Conservation (phyloP, 805 yeast genomes). For the Kuraishia piskuri region DNA sequence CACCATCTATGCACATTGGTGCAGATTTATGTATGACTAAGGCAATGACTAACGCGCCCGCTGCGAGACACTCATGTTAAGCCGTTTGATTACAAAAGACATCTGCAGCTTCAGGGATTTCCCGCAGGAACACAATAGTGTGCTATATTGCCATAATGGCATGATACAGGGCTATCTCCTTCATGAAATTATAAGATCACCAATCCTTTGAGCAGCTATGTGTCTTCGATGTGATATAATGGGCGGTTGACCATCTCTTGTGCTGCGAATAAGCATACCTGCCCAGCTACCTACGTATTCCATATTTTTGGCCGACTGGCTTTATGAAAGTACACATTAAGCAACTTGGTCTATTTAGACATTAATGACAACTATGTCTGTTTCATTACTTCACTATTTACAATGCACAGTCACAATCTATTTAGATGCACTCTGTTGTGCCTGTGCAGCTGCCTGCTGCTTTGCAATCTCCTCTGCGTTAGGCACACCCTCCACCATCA, state of each 20-base stretch:
- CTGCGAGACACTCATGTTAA: not conserved
- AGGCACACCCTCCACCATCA: slow-evolving; percentile 77
- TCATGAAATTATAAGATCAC: no score
- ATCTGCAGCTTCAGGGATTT: not conserved
- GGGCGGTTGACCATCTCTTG: no score
- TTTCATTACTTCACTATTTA: not conserved
- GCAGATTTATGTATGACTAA: not conserved
- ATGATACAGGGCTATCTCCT: no score
- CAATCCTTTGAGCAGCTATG: no score
- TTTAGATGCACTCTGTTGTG: not conserved
- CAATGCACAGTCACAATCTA: not conserved
- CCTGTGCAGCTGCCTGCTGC: slow-evolving; percentile 15
- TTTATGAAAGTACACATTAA: no score
- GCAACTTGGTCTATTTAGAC: no score
- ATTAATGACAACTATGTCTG: not conserved
- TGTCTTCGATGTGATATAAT: no score
- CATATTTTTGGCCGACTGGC: no score
- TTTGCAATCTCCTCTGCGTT: slow-evolving; percentile 53
- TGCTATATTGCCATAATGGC: no score
- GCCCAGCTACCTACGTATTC: no score
- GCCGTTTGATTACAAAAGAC: not conserved
- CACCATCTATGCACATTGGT: not conserved
- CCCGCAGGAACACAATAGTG: no score
- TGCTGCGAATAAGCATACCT: no score
- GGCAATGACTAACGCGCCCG: not conserved